Percentiles rank a stretch among this genome's conserved stretches.
Evolutionary conservation across 352 stramenopile species (phyloP).

Genomic region (Globisporangium mamillatum): DNA sequence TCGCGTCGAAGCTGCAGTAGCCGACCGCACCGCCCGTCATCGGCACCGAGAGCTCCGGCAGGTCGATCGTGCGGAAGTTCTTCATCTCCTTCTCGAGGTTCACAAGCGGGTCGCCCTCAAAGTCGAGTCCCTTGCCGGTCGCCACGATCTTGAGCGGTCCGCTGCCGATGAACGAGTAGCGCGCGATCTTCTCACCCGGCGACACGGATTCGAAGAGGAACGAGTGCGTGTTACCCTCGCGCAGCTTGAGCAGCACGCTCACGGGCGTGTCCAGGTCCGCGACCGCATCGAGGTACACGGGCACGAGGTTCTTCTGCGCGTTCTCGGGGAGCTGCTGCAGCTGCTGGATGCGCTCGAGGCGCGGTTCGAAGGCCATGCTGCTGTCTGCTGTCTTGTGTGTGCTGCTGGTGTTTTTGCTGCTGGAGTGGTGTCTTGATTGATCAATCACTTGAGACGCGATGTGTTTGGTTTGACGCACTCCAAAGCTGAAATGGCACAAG

Average conservation of each 20-base stretch:
- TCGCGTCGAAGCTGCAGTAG: slow-evolving; percentile 88
- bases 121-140: slow-evolving; percentile 57
- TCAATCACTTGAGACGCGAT: neutral
- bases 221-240: slow-evolving; percentile 69
- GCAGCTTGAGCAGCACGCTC: slow-evolving; percentile 86
- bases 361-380: slow-evolving; percentile 56
- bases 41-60: slow-evolving; percentile 75
- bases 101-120: slow-evolving; percentile 66
- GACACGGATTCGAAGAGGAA: slow-evolving; percentile 88
- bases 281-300: slow-evolving; percentile 80
- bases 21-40: slow-evolving; percentile 87
- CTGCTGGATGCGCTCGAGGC: slow-evolving; percentile 58
- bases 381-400: slow-evolving; percentile 1
- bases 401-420: neutral
- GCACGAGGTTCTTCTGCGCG: slow-evolving; percentile 81
- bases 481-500: slow-evolving; percentile 13
- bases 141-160: slow-evolving; percentile 73
- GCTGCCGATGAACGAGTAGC: slow-evolving; percentile 89
- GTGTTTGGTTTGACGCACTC: neutral
- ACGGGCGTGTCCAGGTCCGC: slow-evolving; percentile 87
- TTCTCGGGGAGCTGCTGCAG: slow-evolving; percentile 55
- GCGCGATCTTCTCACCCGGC: slow-evolving; percentile 83
- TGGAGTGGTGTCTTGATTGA: neutral
- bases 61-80: slow-evolving; percentile 55
- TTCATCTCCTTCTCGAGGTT: slow-evolving; percentile 83